Base-by-base conservation (phyloP, 306 rosid species). In the Canavalia ensiformis region DNA sequence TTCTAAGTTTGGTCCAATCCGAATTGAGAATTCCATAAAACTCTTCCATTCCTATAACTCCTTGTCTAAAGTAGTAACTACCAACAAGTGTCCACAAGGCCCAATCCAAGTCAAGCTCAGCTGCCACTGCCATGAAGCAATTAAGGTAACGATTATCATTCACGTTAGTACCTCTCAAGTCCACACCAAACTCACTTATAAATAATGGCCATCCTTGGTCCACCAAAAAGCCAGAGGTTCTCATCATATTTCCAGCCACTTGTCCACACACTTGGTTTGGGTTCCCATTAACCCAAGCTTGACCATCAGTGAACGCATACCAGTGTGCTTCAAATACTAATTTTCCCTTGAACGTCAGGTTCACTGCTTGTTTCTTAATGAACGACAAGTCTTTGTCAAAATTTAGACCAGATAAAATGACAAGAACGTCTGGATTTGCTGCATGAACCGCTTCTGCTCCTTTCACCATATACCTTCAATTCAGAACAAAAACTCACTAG, bases 371-470 rank as follows among this genome's bases (percentile, higher is more conserved):
- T 8, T 77, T 86, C 30, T 34, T 7, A n/a, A 95, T 50, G 77
- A 91, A 95, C 0, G 99, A 89, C 1, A 95, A 81, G 74, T 93
- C 96, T 29, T 13, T 88, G 84, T 90, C 99, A 46, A 45, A 95
- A 37, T 9, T 85, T 6, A 95, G 79, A 71, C 99, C 99, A 0
- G 99, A 95, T 8, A 95, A 70, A 81, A 95, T 90, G 5, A 95
- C 91, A 8, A 95, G 92, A 72, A 91, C 89, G 35, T 93, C 86
- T 30, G 92, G 82, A 57, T 95, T 95, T 81, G 96, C 96, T 30
- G 88, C 86, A 82, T 95, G 97, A 47, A 93, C 91, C 1, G 96
- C 93, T 87, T 95, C 99, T 4, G 99, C 99, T 82, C 97, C 99
- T 87, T 82, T 73, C 57, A 87, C 91, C 98, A 93, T 93, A 59